phyloP scores from a whole-genome alignment of 2,329 filamentous ascomycete genomes.

The Pseudocercospora vitis region DNA sequence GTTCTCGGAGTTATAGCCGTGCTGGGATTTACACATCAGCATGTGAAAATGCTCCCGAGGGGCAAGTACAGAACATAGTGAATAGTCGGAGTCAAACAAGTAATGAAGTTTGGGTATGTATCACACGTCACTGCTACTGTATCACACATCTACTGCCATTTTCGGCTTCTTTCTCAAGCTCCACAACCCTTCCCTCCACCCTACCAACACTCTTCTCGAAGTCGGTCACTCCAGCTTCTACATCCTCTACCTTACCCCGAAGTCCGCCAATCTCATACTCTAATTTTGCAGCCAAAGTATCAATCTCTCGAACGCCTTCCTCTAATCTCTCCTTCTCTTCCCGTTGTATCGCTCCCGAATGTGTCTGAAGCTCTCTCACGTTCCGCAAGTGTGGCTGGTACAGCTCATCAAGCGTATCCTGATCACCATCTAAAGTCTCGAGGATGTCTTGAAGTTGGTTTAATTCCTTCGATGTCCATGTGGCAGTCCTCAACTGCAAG shows the following conservation, averaged over 20 bases:
- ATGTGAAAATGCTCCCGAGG: no score
- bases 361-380: slow-evolving; percentile 66
- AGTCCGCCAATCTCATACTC: slow-evolving; percentile 88
- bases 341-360: slow-evolving; percentile 66
- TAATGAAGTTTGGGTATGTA: slow-evolving; percentile 6
- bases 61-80: no score
- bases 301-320: slow-evolving; percentile 74
- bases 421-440: slow-evolving; percentile 60
- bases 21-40: not conserved
- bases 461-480: slow-evolving; percentile 64
- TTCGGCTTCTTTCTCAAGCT: slow-evolving; percentile 60
- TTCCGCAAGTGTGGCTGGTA: slow-evolving; percentile 71
- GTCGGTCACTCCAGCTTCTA: slow-evolving; percentile 76
- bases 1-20: not conserved
- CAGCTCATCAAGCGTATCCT: slow-evolving; percentile 63
- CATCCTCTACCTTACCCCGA: slow-evolving; percentile 77
- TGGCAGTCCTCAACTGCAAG: slow-evolving; percentile 39
- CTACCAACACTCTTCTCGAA: slow-evolving; percentile 67
- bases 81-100: no score
- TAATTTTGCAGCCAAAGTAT: slow-evolving; percentile 76
- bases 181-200: slow-evolving; percentile 50
- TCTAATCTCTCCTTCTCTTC: slow-evolving; percentile 68
- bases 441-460: slow-evolving; percentile 55
- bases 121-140: slow-evolving; percentile 20
- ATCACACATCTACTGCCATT: slow-evolving; percentile 34